Percentiles rank a stretch among this genome's conserved stretches.
phyloP scores from a whole-genome alignment of 2,329 filamentous ascomycete genomes.

The Aspergillus uvarum region DNA sequence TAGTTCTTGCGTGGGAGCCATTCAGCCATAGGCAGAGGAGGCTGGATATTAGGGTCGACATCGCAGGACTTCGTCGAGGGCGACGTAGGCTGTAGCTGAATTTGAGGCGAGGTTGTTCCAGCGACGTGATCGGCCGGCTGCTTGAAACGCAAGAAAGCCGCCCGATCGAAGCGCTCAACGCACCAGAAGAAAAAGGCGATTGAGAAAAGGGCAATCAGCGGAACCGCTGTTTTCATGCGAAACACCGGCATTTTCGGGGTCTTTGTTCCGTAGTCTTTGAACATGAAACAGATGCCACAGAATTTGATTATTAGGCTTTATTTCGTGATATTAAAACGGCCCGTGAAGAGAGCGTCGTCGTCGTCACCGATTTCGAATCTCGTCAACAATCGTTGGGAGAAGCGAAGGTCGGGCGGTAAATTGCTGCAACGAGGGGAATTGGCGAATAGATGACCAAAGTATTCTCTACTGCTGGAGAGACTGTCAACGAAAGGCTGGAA shows the following conservation, averaged over 20 bases:
- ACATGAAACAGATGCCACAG: slow-evolving; percentile 28
- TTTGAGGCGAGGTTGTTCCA: slow-evolving; percentile 20
- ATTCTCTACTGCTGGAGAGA: slow-evolving; percentile 19
- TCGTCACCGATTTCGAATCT: slow-evolving; percentile 10
- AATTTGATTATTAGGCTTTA: slow-evolving; percentile 13
- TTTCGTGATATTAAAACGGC: slow-evolving; percentile 16
- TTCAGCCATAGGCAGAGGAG: slow-evolving; percentile 40
- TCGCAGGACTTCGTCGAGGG: slow-evolving; percentile 31
- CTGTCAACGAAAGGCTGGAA: slow-evolving; percentile 38
- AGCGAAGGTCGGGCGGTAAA: slow-evolving; percentile 4
- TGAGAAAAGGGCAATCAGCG: slow-evolving; percentile 38
- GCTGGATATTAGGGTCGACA: slow-evolving; percentile 33
- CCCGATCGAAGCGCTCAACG: slow-evolving; percentile 41
- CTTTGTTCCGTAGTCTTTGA: slow-evolving; percentile 28
- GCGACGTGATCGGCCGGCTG: slow-evolving; percentile 34
- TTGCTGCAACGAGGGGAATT: slow-evolving; percentile 23
- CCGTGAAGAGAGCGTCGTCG: slow-evolving; percentile 6
- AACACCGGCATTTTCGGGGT: slow-evolving; percentile 41
- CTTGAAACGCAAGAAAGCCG: slow-evolving; percentile 38
- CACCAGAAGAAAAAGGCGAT: slow-evolving; percentile 44
- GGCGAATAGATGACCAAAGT: slow-evolving; percentile 13
- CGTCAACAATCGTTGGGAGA: slow-evolving; percentile 10
- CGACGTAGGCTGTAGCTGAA: slow-evolving; percentile 23
- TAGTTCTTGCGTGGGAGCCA: slow-evolving; percentile 47
- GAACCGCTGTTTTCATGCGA: slow-evolving; percentile 41